Evolutionary conservation across 805 yeast genomes (phyloP).

Genomic region (Candida insectalens): DNA sequence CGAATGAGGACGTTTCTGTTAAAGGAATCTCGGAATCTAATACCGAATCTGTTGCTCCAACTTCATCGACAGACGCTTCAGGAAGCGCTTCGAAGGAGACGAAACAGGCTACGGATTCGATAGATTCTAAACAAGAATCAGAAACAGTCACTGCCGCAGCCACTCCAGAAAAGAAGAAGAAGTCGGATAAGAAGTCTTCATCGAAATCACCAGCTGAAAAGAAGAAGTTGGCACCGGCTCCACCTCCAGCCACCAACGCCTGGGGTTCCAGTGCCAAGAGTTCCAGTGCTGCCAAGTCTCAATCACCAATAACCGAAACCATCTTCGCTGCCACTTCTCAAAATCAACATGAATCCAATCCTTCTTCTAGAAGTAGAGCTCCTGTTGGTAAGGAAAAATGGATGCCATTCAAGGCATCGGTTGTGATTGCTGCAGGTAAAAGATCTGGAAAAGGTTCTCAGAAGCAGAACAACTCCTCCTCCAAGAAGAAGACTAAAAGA

Average conservation of each 20-base stretch:
- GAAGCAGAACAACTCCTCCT: slow-evolving; percentile 3
- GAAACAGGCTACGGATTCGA: too few relatives aligned
- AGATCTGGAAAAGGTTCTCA: slow-evolving; percentile 6
- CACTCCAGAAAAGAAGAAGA: neutral
- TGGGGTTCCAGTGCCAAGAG: slow-evolving; percentile 35
- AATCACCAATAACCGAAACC: slow-evolving; percentile 29
- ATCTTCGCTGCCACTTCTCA: slow-evolving; percentile 10
- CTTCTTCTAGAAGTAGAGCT: slow-evolving; percentile 9
- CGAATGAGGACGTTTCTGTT: slow-evolving; percentile 9
- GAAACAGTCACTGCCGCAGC: too few relatives aligned
- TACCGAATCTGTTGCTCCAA: too few relatives aligned
- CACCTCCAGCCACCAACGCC: slow-evolving; percentile 51
- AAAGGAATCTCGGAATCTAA: too few relatives aligned
- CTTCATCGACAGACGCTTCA: too few relatives aligned
- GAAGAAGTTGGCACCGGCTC: slow-evolving; percentile 49
- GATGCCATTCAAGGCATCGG: slow-evolving; percentile 57
- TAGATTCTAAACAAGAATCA: too few relatives aligned
- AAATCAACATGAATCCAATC: slow-evolving; percentile 1
- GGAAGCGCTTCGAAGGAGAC: too few relatives aligned
- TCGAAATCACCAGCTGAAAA: slow-evolving; percentile 10
- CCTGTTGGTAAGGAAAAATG: slow-evolving; percentile 51
- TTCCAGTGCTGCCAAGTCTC: slow-evolving; percentile 15
- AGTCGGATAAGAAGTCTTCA: neutral
- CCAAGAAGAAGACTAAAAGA: slow-evolving; percentile 16
- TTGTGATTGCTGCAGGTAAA: slow-evolving; percentile 29